Evolutionary conservation across 163 green algal species (phyloP).

Genomic region (Chlamydomonas reinhardtii): DNA sequence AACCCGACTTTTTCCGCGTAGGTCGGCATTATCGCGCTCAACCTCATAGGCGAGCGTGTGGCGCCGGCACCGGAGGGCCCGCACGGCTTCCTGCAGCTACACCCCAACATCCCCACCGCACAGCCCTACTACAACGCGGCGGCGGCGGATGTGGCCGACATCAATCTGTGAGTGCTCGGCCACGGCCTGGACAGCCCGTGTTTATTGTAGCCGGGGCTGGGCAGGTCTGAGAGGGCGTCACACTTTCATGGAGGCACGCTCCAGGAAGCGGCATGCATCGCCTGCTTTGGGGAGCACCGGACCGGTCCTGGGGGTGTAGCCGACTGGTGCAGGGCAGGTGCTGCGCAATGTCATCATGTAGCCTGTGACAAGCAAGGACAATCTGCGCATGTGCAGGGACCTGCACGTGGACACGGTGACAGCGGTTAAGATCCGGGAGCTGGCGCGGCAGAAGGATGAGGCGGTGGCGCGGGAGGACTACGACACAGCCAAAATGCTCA

Average conservation of each 20-base stretch:
- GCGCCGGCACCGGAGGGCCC: constrained; percentile 29
- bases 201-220: no score
- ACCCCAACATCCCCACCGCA: constrained; percentile 39
- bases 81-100: constrained; percentile 55
- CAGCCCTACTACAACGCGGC: constrained; percentile 66
- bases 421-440: constrained; percentile 61
- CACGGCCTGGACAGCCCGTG: no score
- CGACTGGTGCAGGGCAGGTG: no score
- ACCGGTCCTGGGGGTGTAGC: no score
- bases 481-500: constrained; percentile 93
- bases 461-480: constrained; percentile 94
- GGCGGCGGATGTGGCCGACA: constrained; percentile 71
- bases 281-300: no score
- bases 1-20: constrained; percentile 44
- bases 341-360: no score
- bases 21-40: constrained; percentile 91
- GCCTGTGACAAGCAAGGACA: no score
- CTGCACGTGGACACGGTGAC: constrained; percentile 84
- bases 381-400: constrained; percentile 33
- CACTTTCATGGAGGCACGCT: no score
- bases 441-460: constrained; percentile 80
- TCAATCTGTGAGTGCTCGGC: constrained; percentile 56
- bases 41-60: constrained; percentile 84
- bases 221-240: no score
- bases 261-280: no score